Evolutionary conservation across 1,139 yeast genomes (phyloP), one percentile per base, ranked within the genome.

Genomic region (Lodderomyces oxycetoniae): DNA sequence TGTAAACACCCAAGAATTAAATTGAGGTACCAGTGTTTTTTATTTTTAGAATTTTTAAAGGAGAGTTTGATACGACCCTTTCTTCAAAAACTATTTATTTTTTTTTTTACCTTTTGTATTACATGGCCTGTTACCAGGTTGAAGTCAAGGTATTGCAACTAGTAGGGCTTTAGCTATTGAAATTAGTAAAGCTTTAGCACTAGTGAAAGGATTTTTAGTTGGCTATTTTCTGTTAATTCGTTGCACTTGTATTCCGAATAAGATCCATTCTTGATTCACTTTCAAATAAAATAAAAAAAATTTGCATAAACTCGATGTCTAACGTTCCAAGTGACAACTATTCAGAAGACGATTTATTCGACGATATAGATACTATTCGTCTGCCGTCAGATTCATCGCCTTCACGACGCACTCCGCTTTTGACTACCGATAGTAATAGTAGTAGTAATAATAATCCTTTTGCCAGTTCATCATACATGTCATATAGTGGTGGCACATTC

Each of bases 331-430:
- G 33, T 22, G 35, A 36, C 13, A 28, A 33, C 24, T 13, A 28
- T 10, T 31, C 36, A 5, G 42, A 38, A 13, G 43, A 40, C 17
- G 43, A 40, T 29, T 31, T 40, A 22, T 40, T 40, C 26, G 41
- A 38, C 17, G 42, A 40, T 22, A n/a, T 24, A 5, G 35, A 26
- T n/a, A 31, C 40, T 3, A 30, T 33, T 4, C 28, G 35, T 15
- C 39, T 20, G 23, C 23, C 34, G 28, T 20, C 35, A 31, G 16
- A 11, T 24, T 23, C 11, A 15, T 5, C 24, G 8, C 26, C 15
- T 24, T 26, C 20, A 22, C 35, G 19, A 28, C 23, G 30, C 11
- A 26, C 26, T 26, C 11, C 35, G n/a, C n/a, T n/a, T n/a, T n/a
- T n/a, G n/a, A n/a, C n/a, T n/a, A n/a, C n/a, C n/a, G n/a, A n/a